Evolutionary conservation across 2,329 filamentous ascomycete species (phyloP), one percentile per base, ranked within the genome.

Genomic region (Neoarthrinium moseri): DNA sequence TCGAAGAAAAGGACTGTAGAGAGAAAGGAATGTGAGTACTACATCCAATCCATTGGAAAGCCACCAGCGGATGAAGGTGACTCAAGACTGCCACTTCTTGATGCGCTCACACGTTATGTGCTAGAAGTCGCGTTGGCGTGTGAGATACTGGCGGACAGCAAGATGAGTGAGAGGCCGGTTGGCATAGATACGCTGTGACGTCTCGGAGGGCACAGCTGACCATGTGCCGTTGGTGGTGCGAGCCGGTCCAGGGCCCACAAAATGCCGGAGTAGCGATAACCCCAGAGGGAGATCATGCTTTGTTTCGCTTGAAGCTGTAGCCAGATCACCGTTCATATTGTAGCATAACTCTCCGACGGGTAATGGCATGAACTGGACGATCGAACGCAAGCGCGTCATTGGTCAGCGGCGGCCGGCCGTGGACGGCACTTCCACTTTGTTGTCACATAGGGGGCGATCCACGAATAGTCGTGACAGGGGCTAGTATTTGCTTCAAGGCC

Each of bases 1-100:
- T 33, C 27, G 47, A 54, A 57, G 52, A 39, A 23, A 29, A 36
- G 37, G 29, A 36, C 17, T 34, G 18, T n/a, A 26, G 34, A 43
- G 42, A 30, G 42, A 18, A 15, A 20, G 24, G 35, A 35, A 26
- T 24, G 13, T 22, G 11, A 32, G 20, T 42, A 42, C 26, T 38
- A 38, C n/a, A 22, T 26, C 26, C 11, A 24, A n/a, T 22, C 35
- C 35, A 38, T 26, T n/a, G 4, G 22, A 22, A 23, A 38, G 12
- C 11, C 11, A 38, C 21, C 35, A 24, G 21, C 20, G 11, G n/a
- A 38, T 5, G 21, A 22, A 20, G 21, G 15, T 17, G 35, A 38
- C 35, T 21, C 17, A n/a, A 38, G 23, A 22, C 35, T 17, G 22
- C 21, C 23, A 35, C 33, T 13, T 12, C 33, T 35, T 17, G 17